Evolutionary conservation across 768 basidiomycete species (phyloP).

Genomic region (Russula sp.): DNA sequence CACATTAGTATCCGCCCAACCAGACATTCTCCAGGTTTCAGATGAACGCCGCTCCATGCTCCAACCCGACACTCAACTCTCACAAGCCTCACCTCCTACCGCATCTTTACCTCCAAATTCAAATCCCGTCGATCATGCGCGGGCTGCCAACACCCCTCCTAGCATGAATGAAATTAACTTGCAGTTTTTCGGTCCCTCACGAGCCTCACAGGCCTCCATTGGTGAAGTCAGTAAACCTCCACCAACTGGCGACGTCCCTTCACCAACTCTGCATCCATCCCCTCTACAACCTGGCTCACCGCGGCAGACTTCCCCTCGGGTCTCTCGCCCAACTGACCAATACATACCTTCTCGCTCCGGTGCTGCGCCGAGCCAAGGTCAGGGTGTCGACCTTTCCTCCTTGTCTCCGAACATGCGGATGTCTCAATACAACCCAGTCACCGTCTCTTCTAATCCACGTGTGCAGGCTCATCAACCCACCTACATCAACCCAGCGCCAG

Average conservation of each 20-base stretch:
- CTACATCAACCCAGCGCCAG: conserved; percentile 56
- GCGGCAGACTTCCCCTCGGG: conserved; percentile 8
- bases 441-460: conserved; percentile 64
- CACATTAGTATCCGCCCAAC: neutral
- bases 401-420: conserved; percentile 19
- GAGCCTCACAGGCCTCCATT: conserved; percentile 28
- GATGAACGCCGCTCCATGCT: conserved; percentile 13
- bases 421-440: conserved; percentile 40
- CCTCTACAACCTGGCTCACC: conserved; percentile 10
- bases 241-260: conserved; percentile 7
- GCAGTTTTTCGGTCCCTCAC: conserved; percentile 20
- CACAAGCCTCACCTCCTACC: conserved; percentile 8
- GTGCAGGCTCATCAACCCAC: conserved; percentile 75
- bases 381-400: conserved; percentile 4
- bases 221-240: conserved; percentile 7
- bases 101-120: conserved; percentile 1
- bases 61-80: neutral
- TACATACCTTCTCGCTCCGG: conserved; percentile 12
- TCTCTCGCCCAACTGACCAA: conserved; percentile 10
- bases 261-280: conserved; percentile 6
- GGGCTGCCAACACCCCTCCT: conserved; percentile 8
- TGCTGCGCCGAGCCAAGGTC: neutral
- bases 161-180: conserved; percentile 20
- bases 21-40: conserved; percentile 1
- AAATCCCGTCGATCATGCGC: conserved; percentile 17